phyloP scores from a whole-genome alignment of 139 green algal species.

The Edaphochlamys debaryana region DNA sequence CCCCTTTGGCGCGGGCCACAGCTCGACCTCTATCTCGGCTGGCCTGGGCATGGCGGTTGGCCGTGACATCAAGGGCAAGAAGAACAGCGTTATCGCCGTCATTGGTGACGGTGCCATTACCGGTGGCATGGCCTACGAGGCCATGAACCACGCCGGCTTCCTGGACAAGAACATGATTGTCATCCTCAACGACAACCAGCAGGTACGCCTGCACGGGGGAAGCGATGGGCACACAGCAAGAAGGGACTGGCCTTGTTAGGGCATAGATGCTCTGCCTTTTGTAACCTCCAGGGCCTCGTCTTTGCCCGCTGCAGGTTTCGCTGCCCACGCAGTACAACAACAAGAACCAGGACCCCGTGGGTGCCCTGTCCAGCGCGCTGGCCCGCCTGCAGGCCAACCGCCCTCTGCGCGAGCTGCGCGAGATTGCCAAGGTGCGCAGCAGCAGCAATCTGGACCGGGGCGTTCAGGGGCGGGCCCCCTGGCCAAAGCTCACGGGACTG shows the following conservation, averaged over 20 bases:
- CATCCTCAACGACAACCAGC: slow-evolving; percentile 99
- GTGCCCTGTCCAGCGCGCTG: slow-evolving; percentile 90
- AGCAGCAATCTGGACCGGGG: too few species aligned
- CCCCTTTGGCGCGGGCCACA: slow-evolving; percentile 97
- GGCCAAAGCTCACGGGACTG: too few species aligned
- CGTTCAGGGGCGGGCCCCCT: too few species aligned
- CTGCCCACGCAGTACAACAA: slow-evolving; percentile 98
- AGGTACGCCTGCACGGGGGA: too few species aligned
- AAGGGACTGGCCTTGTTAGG: too few species aligned
- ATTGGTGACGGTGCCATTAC: slow-evolving; percentile 99
- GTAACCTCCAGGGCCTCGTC: too few species aligned
- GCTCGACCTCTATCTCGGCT: slow-evolving; percentile 94
- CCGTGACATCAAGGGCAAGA: slow-evolving; percentile 88
- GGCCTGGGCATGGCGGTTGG: slow-evolving; percentile 97
- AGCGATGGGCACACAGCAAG: too few species aligned
- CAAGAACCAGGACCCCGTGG: slow-evolving; percentile 96
- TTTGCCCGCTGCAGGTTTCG: slow-evolving; percentile 95
- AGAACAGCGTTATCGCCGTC: slow-evolving; percentile 87
- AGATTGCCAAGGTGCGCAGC: slow-evolving; percentile 89
- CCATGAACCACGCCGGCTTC: slow-evolving; percentile 99
- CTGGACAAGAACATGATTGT: slow-evolving; percentile 99
- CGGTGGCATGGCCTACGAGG: slow-evolving; percentile 98
- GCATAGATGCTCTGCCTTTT: too few species aligned
- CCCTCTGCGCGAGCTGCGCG: slow-evolving; percentile 94
- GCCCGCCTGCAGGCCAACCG: slow-evolving; percentile 91